Base-by-base conservation (phyloP, 2,329 filamentous ascomycete genomes). In the Colletotrichum higginsianum region DNA sequence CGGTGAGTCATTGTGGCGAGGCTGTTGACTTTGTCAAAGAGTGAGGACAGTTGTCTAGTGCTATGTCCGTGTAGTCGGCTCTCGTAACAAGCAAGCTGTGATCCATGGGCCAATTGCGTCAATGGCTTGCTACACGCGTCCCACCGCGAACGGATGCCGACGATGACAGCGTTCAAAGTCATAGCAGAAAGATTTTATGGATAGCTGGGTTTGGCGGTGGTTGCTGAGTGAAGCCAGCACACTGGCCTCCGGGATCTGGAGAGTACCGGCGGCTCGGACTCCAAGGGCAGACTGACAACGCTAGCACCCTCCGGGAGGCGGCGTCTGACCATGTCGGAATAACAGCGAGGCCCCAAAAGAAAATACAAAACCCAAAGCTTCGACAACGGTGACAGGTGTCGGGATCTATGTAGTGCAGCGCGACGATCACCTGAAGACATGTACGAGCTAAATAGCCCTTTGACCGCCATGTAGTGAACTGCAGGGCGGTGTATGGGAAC, bases 391-490 rank as follows among this genome's bases (percentile, higher is more conserved):
- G 64, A 52, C 57, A 71, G 67, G 42, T 56, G 49, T 38, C 63
- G 23, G 52, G n/a, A 62, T 47, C 12, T 49, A 30, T 35, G 18
- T 55, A 40, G 52, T 40, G 49, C 49, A 42, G 4, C n/a, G 16
- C 16, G 40, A 16, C 23, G 40, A 56, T 16, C 15, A 9, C 35
- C 23, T 26, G 35, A 44, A 65, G 1, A 47, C 9, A 2, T 38
- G 35, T 23, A 23, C n/a, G 5, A 42, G 18, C 7, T 18, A 26
- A 58, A 40, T 46, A 30, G 38, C 30, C 26, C 3, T 21, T 42
- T 71, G 68, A 71, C 68, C 65, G 68, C 68, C 58, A 68, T 53
- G 30, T 38, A 55, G 18, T n/a, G 9, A 38, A 55, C 35, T 11
- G 23, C 11, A 38, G 47, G 55, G 68, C 68, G 68, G 68, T 71